phyloP scores from a whole-genome alignment of 2,329 filamentous ascomycete species.

The Botrytis elliptica region DNA sequence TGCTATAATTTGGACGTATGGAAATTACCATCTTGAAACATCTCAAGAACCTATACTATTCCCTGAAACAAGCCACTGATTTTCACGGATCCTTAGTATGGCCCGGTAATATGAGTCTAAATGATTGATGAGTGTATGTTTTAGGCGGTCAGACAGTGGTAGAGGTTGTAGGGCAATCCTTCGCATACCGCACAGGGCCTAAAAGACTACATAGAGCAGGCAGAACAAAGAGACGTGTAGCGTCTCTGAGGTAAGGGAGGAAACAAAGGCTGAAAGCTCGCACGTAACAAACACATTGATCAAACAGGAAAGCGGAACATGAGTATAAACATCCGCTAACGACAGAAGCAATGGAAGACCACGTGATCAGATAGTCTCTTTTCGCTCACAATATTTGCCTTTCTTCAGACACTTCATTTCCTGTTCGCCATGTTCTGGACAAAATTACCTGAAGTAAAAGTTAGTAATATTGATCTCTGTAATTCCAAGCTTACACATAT shows the following conservation, averaged over 20 bases:
- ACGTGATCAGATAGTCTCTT: not conserved
- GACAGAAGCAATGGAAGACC: not conserved
- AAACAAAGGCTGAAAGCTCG: not conserved
- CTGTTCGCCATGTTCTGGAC: conserved; percentile 37
- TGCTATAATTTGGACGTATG: not conserved
- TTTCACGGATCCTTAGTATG: conserved; percentile 35
- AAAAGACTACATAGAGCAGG: not conserved
- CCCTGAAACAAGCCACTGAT: not conserved
- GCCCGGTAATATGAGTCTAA: conserved; percentile 42
- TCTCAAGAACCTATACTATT: not conserved
- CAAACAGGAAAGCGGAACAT: not conserved
- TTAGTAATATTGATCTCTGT: conserved; percentile 36
- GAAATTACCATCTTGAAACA: not conserved
- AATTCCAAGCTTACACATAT: conserved; percentile 49
- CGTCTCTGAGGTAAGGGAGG: no score
- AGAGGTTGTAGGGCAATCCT: not conserved
- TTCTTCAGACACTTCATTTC: conserved; percentile 37
- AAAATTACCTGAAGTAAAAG: not conserved
- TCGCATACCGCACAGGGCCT: not conserved
- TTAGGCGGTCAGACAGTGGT: not conserved
- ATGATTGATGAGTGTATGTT: conserved; percentile 40
- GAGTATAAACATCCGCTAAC: not conserved
- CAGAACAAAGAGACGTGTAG: not conserved
- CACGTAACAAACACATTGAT: not conserved
- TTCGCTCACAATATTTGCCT: not conserved